phyloP scores from a whole-genome alignment of 495 filamentous ascomycete genomes.

The Talaromyces liani region DNA sequence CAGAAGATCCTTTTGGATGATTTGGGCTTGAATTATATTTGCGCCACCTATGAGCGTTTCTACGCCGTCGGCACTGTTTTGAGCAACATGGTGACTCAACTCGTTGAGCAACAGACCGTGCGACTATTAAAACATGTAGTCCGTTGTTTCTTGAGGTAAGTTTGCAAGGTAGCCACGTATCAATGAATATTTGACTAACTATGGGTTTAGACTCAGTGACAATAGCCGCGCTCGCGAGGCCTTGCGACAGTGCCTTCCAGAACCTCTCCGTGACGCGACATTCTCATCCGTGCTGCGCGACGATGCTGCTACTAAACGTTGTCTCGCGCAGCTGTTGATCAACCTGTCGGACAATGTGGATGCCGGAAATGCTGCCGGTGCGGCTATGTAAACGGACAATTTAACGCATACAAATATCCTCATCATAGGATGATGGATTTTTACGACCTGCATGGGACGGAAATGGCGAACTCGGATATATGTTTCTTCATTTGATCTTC shows the following conservation, averaged over 20 bases:
- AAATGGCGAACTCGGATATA: conserved; percentile 37
- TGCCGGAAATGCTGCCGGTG: conserved; percentile 44
- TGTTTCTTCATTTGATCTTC: conserved; percentile 15
- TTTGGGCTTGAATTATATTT: conserved; percentile 96
- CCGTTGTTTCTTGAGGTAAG: conserved; percentile 88
- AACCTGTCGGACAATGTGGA: conserved; percentile 92
- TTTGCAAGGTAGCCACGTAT: neutral
- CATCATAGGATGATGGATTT: conserved; percentile 25
- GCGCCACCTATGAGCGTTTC: conserved; percentile 98
- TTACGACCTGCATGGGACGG: conserved; percentile 46
- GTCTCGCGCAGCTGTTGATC: conserved; percentile 91
- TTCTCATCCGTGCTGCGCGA: conserved; percentile 95
- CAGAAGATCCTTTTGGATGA: conserved; percentile 98
- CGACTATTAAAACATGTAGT: conserved; percentile 96
- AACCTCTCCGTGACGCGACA: conserved; percentile 92
- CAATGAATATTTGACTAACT: neutral
- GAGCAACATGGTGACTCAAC: conserved; percentile 96
- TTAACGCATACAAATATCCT: conserved; percentile 29
- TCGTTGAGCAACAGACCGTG: conserved; percentile 97
- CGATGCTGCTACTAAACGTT: conserved; percentile 96
- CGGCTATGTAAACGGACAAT: conserved; percentile 41
- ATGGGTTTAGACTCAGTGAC: conserved; percentile 65
- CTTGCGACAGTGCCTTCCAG: conserved; percentile 90
- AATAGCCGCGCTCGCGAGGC: conserved; percentile 95
- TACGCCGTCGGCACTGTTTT: conserved; percentile 97